Base-by-base conservation (phyloP, 1,284 basidiomycete genomes). In the Ceratorhiza oryzae-sativae region DNA sequence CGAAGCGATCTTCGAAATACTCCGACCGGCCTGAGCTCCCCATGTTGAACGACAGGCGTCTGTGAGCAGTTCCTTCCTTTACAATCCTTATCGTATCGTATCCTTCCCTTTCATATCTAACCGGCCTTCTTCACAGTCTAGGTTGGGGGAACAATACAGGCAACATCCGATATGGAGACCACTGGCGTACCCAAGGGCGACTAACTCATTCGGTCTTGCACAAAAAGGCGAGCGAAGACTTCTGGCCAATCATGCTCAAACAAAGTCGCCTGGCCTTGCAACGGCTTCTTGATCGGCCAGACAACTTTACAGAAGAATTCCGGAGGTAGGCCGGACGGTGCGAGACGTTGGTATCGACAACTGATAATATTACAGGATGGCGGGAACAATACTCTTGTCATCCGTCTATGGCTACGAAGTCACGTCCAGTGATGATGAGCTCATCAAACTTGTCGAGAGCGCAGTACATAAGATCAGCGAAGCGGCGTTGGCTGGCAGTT, bases 1-100 rank as follows among this genome's bases (percentile, higher is more conserved):
- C 67, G 0, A 75, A 68, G 51, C 49, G 72, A 45, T 72, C 71
- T 10, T 25, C 45, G 15, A 73, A 71, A 18, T 75, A 75, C 67
- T 73, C 73, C 2, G 71, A 73, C 61, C 51, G 73, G 10, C 73
- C 73, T 18, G 39, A 70, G 20, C 25, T 70, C 3, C 55, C 55
- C 8, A 58, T 70, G 67, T 30, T 70, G 9, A 58, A 45, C 36
- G 42, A 46, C 36, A 30, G 46, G 18, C 56, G 55, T 2, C 42
- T 70, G 67, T 70, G 30, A 53, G 67, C 23, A 18, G 12, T n/a
- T 55, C 18, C 1, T 42, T 27, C 34, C 12, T n/a, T n/a, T 20
- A n/a, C 13, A 12, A 39, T 39, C 36, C 15, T n/a, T 36, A 36
- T 56, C 32, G 27, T n/a, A 39, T 36, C 34, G 4, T 36, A 23